A percentile compares a stretch with the other conserved stretches of the same genome.
Evolutionary conservation across 768 basidiomycete species (phyloP).

Genomic region (Leccinellum rugosiceps): DNA sequence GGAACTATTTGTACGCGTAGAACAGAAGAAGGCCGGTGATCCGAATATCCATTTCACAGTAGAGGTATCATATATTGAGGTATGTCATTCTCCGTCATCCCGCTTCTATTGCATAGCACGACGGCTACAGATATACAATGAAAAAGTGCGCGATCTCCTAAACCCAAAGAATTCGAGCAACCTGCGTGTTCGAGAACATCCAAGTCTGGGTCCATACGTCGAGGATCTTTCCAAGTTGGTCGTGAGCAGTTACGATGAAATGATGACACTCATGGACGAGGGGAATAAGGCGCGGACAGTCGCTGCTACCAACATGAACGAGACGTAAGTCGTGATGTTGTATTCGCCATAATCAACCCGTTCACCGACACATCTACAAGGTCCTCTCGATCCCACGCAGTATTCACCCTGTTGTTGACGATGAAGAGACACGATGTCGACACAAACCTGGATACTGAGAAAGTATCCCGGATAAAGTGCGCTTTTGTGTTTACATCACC

Average conservation of each 20-base stretch:
- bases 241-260: slow-evolving; percentile 89
- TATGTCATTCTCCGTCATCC: slow-evolving; percentile 28
- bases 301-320: slow-evolving; percentile 99
- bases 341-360: not conserved
- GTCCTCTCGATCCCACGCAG: slow-evolving; percentile 95
- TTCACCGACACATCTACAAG: slow-evolving; percentile 42
- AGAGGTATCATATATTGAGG: slow-evolving; percentile 98
- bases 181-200: slow-evolving; percentile 95
- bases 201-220: slow-evolving; percentile 95
- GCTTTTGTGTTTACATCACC: slow-evolving; percentile 15
- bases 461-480: slow-evolving; percentile 95
- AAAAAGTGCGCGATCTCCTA: slow-evolving; percentile 95
- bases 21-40: slow-evolving; percentile 57
- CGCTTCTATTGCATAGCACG: not conserved
- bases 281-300: slow-evolving; percentile 98
- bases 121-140: slow-evolving; percentile 78
- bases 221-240: slow-evolving; percentile 94
- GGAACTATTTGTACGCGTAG: slow-evolving; percentile 86
- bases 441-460: slow-evolving; percentile 92
- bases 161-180: slow-evolving; percentile 98
- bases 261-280: slow-evolving; percentile 99
- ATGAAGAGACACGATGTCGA: slow-evolving; percentile 85
- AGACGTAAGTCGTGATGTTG: slow-evolving; percentile 64
- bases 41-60: slow-evolving; percentile 79
- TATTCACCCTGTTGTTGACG: slow-evolving; percentile 92